Conservation (phyloP, 768 basidiomycete species). For the Lactifluus echinatus region DNA sequence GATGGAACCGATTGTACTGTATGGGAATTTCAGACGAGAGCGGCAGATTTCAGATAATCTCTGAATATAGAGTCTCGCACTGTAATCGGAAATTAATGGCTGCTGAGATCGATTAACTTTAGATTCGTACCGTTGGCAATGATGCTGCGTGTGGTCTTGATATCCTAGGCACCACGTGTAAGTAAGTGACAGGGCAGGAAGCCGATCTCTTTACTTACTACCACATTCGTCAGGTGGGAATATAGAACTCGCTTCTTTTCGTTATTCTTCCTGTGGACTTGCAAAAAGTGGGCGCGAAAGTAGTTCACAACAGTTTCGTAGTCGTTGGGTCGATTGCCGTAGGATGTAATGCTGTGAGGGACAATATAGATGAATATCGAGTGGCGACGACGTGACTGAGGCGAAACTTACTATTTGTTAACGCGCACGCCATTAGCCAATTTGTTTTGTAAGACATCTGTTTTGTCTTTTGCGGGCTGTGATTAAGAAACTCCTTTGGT, state of each 20-base stretch:
- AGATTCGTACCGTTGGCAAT: conserved; percentile 59
- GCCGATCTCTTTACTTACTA: conserved; percentile 33
- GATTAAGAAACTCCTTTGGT: not conserved
- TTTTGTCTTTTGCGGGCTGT: conserved; percentile 34
- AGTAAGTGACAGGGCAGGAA: not conserved
- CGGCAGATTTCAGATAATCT: conserved; percentile 30
- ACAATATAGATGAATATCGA: not conserved
- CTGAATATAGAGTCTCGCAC: conserved; percentile 33
- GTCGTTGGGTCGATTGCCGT: conserved; percentile 71
- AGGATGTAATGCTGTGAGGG: conserved; percentile 60
- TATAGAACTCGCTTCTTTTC: conserved; percentile 75
- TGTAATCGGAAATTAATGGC: not conserved
- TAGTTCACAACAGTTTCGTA: conserved; percentile 77
- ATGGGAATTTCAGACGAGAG: conserved; percentile 26
- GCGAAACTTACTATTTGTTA: conserved; percentile 63
- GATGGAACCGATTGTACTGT: not conserved
- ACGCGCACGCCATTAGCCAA: conserved; percentile 58
- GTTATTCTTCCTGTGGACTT: conserved; percentile 72
- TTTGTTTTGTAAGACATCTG: conserved; percentile 65
- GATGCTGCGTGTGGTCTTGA: conserved; percentile 74
- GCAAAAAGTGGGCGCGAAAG: conserved; percentile 81
- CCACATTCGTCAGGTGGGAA: conserved; percentile 73
- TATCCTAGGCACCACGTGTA: conserved; percentile 42
- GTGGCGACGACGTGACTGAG: conserved; percentile 2
- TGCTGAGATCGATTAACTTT: not conserved